Conservation (phyloP, 164 flowering plant species). For the Malania oleifera region DNA sequence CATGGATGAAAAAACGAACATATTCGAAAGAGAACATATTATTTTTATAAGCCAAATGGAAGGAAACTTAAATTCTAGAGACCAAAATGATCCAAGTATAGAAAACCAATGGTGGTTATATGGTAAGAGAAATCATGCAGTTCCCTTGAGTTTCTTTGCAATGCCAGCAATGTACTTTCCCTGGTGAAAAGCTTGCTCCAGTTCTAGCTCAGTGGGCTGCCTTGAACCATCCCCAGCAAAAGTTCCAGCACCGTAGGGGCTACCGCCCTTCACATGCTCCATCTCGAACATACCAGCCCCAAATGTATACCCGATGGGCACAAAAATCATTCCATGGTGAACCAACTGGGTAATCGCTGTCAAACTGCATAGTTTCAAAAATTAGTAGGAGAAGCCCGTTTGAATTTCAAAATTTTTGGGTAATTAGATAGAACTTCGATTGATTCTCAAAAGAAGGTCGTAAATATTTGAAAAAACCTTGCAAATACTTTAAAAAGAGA, state of each 20-base stretch:
- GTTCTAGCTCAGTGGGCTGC: conserved; percentile 53
- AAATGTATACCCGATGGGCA: conserved; percentile 71
- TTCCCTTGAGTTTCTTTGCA: conserved; percentile 43
- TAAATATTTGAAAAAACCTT: too few relatives aligned
- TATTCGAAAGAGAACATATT: conserved; percentile 8
- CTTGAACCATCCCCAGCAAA: conserved; percentile 67
- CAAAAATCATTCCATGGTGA: conserved; percentile 71
- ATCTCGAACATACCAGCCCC: conserved; percentile 73
- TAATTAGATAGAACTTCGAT: too few relatives aligned
- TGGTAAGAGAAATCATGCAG: conserved; percentile 18
- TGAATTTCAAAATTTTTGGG: not conserved
- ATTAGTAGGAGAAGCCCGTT: not conserved
- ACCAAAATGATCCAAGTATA: conserved; percentile 8
- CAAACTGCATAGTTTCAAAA: conserved; percentile 33
- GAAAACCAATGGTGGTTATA: conserved; percentile 6
- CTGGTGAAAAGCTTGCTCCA: conserved; percentile 55
- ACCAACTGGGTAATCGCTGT: conserved; percentile 67
- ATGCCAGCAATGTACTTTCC: conserved; percentile 55
- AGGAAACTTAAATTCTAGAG: not conserved
- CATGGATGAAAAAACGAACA: too few relatives aligned
- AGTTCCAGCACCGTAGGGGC: conserved; percentile 70
- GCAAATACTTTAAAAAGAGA: too few relatives aligned
- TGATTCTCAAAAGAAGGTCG: too few relatives aligned
- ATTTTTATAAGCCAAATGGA: conserved; percentile 7
- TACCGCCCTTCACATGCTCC: conserved; percentile 60